Conservation (phyloP, 331 rosid species). For the Quercus tomentella region DNA sequence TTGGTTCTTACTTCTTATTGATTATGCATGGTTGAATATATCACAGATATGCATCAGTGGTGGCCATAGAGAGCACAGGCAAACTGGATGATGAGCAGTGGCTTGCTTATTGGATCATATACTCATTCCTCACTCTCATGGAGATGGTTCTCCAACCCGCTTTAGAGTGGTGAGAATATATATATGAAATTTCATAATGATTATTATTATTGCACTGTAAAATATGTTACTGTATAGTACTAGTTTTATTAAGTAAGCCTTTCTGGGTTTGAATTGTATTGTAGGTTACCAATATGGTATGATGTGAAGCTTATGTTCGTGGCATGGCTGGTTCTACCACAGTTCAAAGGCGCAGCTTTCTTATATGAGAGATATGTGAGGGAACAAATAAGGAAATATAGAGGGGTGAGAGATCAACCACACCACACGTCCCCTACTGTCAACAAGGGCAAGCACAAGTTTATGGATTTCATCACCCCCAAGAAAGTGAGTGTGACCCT, state of each 20-base stretch:
- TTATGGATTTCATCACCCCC: constrained; percentile 40
- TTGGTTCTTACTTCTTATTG: too few relatives aligned
- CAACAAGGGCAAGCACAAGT: constrained; percentile 49
- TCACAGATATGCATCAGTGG: constrained; percentile 79
- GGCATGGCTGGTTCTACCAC: constrained; percentile 89
- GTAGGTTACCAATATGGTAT: constrained; percentile 85
- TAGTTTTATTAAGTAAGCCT: background rate
- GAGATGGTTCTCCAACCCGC: constrained; percentile 72
- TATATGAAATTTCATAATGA: background rate
- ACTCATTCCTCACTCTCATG: constrained; percentile 74
- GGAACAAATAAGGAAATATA: constrained; percentile 38
- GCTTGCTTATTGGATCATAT: constrained; percentile 94
- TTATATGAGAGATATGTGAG: constrained; percentile 72
- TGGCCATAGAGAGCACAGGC: constrained; percentile 70
- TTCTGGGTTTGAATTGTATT: background rate
- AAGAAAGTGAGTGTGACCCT: constrained; percentile 49
- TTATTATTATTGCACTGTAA: too few relatives aligned
- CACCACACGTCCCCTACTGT: constrained; percentile 24
- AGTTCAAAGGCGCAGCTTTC: constrained; percentile 83
- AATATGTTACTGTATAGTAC: too few relatives aligned
- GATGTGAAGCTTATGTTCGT: constrained; percentile 58
- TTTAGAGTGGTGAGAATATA: constrained; percentile 47
- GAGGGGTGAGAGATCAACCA: constrained; percentile 1
- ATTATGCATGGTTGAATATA: too few relatives aligned
- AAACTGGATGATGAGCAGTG: constrained; percentile 79